Evolutionary conservation across 2,329 filamentous ascomycete species (phyloP).

Genomic region (Teratosphaeria nubilosa): DNA sequence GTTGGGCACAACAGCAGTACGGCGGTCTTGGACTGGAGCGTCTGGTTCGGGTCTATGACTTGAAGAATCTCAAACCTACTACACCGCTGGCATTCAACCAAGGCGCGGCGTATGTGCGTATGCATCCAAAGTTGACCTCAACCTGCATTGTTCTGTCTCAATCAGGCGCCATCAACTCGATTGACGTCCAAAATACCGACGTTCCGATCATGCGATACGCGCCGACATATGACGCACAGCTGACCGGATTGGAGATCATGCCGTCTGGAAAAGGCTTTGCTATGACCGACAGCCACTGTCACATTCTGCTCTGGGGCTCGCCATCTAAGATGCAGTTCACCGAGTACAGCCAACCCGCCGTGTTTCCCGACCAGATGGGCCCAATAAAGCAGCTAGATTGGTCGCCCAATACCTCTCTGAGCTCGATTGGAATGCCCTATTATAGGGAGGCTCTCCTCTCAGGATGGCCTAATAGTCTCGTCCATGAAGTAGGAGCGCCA

Average conservation of each 20-base stretch:
- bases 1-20: slow-evolving; percentile 75
- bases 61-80: slow-evolving; percentile 80
- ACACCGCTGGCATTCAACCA: slow-evolving; percentile 87
- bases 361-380: slow-evolving; percentile 55
- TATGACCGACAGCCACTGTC: slow-evolving; percentile 66
- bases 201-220: slow-evolving; percentile 76
- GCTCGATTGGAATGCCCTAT: slow-evolving; percentile 79
- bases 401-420: slow-evolving; percentile 63
- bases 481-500: slow-evolving; percentile 78
- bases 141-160: slow-evolving; percentile 91
- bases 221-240: slow-evolving; percentile 59
- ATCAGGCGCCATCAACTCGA: slow-evolving; percentile 85
- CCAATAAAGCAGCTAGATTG: slow-evolving; percentile 32
- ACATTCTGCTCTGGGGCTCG: slow-evolving; percentile 80
- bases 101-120: slow-evolving; percentile 85
- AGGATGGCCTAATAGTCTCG: slow-evolving; percentile 73
- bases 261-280: slow-evolving; percentile 79
- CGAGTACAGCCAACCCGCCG: slow-evolving; percentile 66
- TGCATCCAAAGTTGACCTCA: slow-evolving; percentile 92
- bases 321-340: slow-evolving; percentile 78
- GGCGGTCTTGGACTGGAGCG: slow-evolving; percentile 77
- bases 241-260: slow-evolving; percentile 75
- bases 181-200: slow-evolving; percentile 90
- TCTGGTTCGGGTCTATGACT: slow-evolving; percentile 88
- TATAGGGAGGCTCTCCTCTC: slow-evolving; percentile 83